Evolutionary conservation across 176 grass and related monocot genomes (phyloP).

Genomic region (Alopecurus myosuroides): DNA sequence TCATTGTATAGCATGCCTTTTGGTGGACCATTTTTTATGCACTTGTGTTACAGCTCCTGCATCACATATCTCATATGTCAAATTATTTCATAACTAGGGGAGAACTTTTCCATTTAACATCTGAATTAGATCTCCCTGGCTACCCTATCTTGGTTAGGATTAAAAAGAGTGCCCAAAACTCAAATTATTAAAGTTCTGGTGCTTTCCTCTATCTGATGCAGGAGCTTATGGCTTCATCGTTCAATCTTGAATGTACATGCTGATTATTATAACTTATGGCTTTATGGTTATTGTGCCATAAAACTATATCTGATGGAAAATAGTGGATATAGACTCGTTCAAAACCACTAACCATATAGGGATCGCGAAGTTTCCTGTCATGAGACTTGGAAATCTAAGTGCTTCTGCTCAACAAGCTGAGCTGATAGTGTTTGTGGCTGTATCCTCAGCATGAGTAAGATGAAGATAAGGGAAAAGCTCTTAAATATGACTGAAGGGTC

Average conservation of each 20-base stretch:
- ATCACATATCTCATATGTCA: neutral
- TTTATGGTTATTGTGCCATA: neutral
- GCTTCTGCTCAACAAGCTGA: neutral
- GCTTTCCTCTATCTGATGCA: no score
- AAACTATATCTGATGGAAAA: neutral
- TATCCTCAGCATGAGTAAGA: neutral
- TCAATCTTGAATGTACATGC: neutral
- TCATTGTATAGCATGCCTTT: neutral
- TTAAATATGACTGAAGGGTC: conserved; percentile 1
- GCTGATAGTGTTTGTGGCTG: neutral
- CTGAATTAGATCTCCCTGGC: neutral
- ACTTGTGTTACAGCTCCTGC: conserved; percentile 7
- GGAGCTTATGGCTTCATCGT: no score
- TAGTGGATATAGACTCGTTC: neutral
- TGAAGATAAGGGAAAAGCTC: neutral
- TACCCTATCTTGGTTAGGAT: conserved; percentile 5
- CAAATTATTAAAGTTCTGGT: neutral
- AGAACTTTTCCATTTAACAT: neutral
- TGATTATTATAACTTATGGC: neutral
- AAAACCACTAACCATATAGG: neutral
- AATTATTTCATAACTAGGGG: neutral
- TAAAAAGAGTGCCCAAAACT: neutral
- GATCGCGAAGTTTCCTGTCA: neutral
- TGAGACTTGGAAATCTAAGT: neutral
- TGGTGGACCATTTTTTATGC: neutral